These are phyloP conservation scores for Kwoniella bestiolae DNA, from an alignment of 768 basidiomycete genomes.

Conservation along the genomic window DNA sequence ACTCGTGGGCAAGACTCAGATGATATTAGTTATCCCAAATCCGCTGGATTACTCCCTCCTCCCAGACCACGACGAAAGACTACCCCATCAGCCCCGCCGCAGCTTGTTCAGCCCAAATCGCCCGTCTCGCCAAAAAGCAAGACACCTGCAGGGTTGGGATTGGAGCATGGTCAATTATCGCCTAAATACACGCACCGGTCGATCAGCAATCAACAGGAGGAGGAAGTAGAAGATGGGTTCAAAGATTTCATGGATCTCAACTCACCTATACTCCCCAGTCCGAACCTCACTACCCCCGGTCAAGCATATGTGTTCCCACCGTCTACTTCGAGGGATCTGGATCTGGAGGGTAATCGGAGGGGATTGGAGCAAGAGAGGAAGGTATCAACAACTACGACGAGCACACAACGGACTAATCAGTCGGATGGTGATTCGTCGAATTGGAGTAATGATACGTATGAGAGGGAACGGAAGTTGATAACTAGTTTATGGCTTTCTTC, in stretches of 20 bases:
- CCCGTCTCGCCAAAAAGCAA: background rate
- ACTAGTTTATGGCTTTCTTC: constrained; percentile 16
- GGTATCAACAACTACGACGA: background rate
- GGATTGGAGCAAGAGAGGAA: constrained; percentile 1
- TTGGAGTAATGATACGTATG: constrained; percentile 7
- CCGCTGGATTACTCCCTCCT: constrained; percentile 13
- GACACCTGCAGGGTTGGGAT: background rate
- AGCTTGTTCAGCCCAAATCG: background rate
- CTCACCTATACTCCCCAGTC: background rate
- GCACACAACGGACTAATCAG: background rate
- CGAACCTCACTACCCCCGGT: constrained; percentile 1
- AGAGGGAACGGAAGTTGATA: constrained; percentile 12
- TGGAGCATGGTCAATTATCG: background rate
- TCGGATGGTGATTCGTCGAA: background rate
- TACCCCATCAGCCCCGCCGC: background rate
- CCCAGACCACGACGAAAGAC: constrained; percentile 8
- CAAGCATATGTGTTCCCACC: constrained; percentile 1
- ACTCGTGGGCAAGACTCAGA: background rate
- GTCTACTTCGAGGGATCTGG: background rate
- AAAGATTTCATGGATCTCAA: constrained; percentile 5
- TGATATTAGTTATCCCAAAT: background rate
- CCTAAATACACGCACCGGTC: constrained; percentile 5
- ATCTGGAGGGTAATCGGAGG: background rate
- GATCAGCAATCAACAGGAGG: background rate
- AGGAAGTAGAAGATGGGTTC: background rate